A percentile compares a stretch with the other conserved stretches of the same genome.
These are phyloP conservation scores for Aspergillus funiculosus DNA, from an alignment of 495 filamentous ascomycete genomes.

Conservation along the genomic window DNA sequence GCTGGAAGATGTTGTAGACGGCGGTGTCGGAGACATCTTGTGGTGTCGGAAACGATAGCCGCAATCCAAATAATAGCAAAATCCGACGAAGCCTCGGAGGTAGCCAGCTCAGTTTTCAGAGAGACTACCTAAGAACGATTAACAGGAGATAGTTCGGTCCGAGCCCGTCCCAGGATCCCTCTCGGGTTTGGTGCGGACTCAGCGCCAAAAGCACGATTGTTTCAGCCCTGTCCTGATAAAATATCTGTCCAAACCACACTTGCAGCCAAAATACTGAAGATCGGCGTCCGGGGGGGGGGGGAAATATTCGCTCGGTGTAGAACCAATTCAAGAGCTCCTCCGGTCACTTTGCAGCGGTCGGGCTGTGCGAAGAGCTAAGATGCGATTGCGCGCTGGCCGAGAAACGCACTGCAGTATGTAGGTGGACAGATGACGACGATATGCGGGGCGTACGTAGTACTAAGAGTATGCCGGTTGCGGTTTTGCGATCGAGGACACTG, in stretches of 20 bases:
- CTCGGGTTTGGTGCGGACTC: slow-evolving; percentile 8
- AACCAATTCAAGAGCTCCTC: neutral
- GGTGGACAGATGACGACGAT: slow-evolving; percentile 4
- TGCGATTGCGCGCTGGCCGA: neutral
- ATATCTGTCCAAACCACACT: neutral
- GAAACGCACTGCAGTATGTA: neutral
- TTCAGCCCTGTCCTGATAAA: neutral
- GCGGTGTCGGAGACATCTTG: slow-evolving; percentile 81
- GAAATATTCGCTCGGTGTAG: neutral
- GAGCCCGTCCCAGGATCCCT: slow-evolving; percentile 10
- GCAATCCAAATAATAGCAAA: too few species aligned
- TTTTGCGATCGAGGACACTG: too few species aligned
- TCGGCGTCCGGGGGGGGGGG: neutral
- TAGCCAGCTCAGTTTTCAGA: too few species aligned
- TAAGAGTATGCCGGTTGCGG: too few species aligned
- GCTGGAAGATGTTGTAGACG: slow-evolving; percentile 76
- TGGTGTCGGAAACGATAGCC: neutral
- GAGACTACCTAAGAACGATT: too few species aligned
- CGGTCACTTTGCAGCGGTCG: slow-evolving; percentile 11
- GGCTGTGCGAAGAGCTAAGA: neutral
- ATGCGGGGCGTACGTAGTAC: slow-evolving; percentile 7
- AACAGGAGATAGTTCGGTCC: neutral
- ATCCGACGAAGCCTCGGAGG: too few species aligned
- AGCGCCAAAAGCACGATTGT: neutral
- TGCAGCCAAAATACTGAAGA: neutral